Evolutionary conservation across 805 yeast genomes (phyloP), one percentile per base, ranked within the genome.

Genomic region (Yamadazyma ubonensis): DNA sequence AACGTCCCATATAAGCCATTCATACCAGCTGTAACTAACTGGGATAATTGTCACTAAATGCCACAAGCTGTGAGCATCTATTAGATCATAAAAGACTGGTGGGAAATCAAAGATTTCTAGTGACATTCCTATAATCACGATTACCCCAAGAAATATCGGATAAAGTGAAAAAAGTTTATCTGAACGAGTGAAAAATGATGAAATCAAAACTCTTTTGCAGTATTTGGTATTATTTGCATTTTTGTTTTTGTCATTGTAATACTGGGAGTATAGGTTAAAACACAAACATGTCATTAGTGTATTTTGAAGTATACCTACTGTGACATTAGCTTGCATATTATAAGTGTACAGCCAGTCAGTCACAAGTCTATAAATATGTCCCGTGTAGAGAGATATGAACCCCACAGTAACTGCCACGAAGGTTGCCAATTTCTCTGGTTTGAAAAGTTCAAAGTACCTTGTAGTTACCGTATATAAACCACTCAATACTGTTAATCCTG

Each of bases 61-160:
- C 99, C 99, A 93, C 31, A 93, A 58, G 1, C 96, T 80, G 59
- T 93, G 99, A 0, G 98, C 96, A 64, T 93, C 99, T 0, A 93
- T 52, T 28, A 86, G 71, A 50, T 74, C 84, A 23, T 22, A 23
- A 40, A 44, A 59, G 27, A 83, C 57, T 11, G 86, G 93, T 4
- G 95, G 76, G 58, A 93, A 93, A 61, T 91, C 99, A 61, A 89
- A 85, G 26, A 91, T 63, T 58, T 91, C 99, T 48, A 91, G 75
- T n/a, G 84, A 71, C 93, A 88, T 87, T 1, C 96, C 97, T 17
- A 75, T 51, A 2, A 77, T 53, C 8, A 90, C 83, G 7, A 68
- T 62, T 5, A 53, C 39, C 34, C 65, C 57, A 29, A 67, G 54
- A 11, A 63, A 34, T 30, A 69, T 48, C 8, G 73, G 73, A 38